A percentile compares a stretch with the other conserved stretches of the same genome.
Evolutionary conservation across 768 basidiomycete genomes (phyloP).

Genomic region (Thelephora ganbajun): DNA sequence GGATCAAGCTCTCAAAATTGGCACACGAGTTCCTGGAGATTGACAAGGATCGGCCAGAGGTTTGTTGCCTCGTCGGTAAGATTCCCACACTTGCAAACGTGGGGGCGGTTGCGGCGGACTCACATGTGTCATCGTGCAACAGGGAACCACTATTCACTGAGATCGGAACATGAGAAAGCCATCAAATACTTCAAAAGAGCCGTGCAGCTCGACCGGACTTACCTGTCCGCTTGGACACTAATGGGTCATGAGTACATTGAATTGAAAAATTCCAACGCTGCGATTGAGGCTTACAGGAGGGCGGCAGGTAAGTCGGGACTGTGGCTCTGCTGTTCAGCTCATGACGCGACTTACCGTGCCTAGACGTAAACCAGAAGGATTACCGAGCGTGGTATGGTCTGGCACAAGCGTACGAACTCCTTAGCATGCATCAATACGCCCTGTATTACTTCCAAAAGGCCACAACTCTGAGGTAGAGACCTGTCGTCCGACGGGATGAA

Average conservation of each 20-base stretch:
- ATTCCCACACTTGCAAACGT: neutral
- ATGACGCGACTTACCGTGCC: slow-evolving; percentile 2
- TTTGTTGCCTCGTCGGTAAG: slow-evolving; percentile 90
- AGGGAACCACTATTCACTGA: slow-evolving; percentile 97
- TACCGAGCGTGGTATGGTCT: slow-evolving; percentile 98
- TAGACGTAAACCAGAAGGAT: slow-evolving; percentile 93
- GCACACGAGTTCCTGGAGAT: slow-evolving; percentile 84
- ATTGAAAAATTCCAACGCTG: slow-evolving; percentile 98
- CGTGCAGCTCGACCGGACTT: slow-evolving; percentile 88
- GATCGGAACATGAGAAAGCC: slow-evolving; percentile 90
- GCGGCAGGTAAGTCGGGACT: slow-evolving; percentile 67
- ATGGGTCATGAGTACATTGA: slow-evolving; percentile 99
- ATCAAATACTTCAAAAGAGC: slow-evolving; percentile 91
- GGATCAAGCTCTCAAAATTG: slow-evolving; percentile 75
- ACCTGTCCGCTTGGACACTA: slow-evolving; percentile 94
- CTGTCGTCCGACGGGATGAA: neutral
- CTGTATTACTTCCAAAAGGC: slow-evolving; percentile 95
- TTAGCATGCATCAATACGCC: slow-evolving; percentile 95
- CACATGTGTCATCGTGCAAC: neutral
- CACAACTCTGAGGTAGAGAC: slow-evolving; percentile 67
- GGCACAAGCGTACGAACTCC: slow-evolving; percentile 92
- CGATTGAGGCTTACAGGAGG: slow-evolving; percentile 92
- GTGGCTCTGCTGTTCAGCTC: neutral
- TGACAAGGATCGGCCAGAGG: slow-evolving; percentile 90
- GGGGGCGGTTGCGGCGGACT: neutral